These are phyloP conservation scores for Scleromitrula shiraiana DNA, from an alignment of 2,329 filamentous ascomycete species.

Conservation along the genomic window DNA sequence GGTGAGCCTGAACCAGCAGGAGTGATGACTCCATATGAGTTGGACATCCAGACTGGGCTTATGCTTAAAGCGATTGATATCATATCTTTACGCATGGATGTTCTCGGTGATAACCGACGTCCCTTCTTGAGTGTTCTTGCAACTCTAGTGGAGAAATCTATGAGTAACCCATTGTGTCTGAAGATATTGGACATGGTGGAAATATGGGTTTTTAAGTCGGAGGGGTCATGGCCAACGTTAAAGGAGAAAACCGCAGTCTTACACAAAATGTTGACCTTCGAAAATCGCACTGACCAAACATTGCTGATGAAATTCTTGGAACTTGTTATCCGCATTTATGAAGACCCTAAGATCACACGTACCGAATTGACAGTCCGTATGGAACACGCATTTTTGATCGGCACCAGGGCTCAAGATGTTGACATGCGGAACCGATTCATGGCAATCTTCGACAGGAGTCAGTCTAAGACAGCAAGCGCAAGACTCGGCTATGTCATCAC, in stretches of 20 bases:
- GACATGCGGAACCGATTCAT: constrained; percentile 97
- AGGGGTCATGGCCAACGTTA: constrained; percentile 89
- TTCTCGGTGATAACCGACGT: constrained; percentile 79
- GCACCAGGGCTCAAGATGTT: constrained; percentile 84
- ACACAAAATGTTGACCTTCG: constrained; percentile 98
- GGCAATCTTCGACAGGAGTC: constrained; percentile 87
- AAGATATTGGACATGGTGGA: constrained; percentile 94
- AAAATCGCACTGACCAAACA: constrained; percentile 72
- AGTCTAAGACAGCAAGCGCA: constrained; percentile 86
- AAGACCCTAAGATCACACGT: constrained; percentile 89
- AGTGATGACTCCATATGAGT: constrained; percentile 65
- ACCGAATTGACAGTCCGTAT: constrained; percentile 94
- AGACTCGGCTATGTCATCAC: constrained; percentile 83
- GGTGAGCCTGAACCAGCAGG: constrained; percentile 43
- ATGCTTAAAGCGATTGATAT: constrained; percentile 96
- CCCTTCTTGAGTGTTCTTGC: constrained; percentile 94
- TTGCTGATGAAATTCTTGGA: constrained; percentile 91
- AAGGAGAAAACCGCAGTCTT: constrained; percentile 98
- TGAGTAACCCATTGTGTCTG: constrained; percentile 77
- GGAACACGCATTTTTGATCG: constrained; percentile 96
- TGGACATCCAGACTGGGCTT: constrained; percentile 80
- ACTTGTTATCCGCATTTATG: constrained; percentile 94
- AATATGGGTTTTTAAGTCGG: constrained; percentile 90
- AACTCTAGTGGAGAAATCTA: constrained; percentile 89
- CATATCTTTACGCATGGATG: constrained; percentile 85